Conservation (phyloP, 176 grass and related monocot genomes). For the Chloris gayana region DNA sequence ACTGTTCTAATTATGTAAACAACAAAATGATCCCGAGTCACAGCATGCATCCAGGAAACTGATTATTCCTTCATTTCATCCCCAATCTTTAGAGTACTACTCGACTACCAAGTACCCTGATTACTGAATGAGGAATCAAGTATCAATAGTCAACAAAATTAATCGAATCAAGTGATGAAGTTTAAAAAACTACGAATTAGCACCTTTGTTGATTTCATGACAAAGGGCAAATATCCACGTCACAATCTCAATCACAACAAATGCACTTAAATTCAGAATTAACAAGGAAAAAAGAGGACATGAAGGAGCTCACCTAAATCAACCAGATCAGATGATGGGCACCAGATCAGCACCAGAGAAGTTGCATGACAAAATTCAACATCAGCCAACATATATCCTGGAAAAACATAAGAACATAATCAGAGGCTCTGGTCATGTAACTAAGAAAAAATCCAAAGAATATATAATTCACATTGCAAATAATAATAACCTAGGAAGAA, state of each 20-base stretch:
- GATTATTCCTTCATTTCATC: neutral
- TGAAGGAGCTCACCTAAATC: constrained; percentile 39
- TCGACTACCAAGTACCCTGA: neutral
- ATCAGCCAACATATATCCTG: constrained; percentile 22
- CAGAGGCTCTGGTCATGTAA: constrained; percentile 10
- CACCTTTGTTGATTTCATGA: neutral
- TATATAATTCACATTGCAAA: neutral
- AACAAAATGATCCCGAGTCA: too few species aligned
- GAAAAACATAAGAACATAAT: constrained; percentile 19
- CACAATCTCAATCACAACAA: neutral
- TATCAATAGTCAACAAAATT: neutral
- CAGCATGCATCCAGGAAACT: too few species aligned
- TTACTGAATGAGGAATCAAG: neutral
- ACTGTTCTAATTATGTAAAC: too few species aligned
- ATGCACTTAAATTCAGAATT: neutral
- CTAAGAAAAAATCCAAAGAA: neutral
- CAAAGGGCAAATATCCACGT: neutral
- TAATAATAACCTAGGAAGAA: neutral
- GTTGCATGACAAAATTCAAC: neutral
- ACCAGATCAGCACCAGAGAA: too few species aligned
- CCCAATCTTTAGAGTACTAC: neutral
- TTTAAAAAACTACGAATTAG: neutral
- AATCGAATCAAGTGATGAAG: neutral
- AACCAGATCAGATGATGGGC: constrained; percentile 59
- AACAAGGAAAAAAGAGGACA: neutral